These are phyloP conservation scores for Bruguiera parviflora DNA, from an alignment of 345 rosid genomes.

Conservation along the genomic window DNA sequence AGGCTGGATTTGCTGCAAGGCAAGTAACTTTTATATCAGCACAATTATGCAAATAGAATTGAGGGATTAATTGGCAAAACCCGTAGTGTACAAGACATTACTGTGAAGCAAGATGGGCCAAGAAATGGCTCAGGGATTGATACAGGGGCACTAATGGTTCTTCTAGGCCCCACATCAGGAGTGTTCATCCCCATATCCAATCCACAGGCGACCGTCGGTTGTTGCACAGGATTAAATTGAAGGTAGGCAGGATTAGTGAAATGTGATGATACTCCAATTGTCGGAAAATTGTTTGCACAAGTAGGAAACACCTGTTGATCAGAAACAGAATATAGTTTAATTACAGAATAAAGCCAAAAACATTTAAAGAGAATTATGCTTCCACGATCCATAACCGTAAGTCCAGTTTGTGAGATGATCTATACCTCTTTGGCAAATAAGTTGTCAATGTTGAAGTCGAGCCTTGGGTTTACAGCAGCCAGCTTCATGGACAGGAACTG, in stretches of 20 bases:
- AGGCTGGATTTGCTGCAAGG: conserved; percentile 51
- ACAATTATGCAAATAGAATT: background rate
- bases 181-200: conserved; percentile 45
- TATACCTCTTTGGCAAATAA: conserved; percentile 53
- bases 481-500: conserved; percentile 80
- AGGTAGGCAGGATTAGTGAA: conserved; percentile 45
- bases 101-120: conserved; percentile 49
- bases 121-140: conserved; percentile 44
- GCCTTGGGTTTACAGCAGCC: conserved; percentile 61
- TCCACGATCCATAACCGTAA: no score
- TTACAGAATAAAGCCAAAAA: background rate
- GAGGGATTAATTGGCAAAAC: background rate
- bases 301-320: conserved; percentile 37
- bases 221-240: conserved; percentile 51
- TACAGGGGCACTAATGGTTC: conserved; percentile 46
- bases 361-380: background rate
- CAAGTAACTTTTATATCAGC: background rate
- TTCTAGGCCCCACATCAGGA: conserved; percentile 40
- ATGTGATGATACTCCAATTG: conserved; percentile 48
- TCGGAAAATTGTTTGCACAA: conserved; percentile 33
- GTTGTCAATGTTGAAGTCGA: conserved; percentile 50
- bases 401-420: background rate
- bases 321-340: background rate
- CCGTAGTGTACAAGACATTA: conserved; percentile 20
- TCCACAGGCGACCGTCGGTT: conserved; percentile 45